Conservation (phyloP, 1,284 basidiomycete species). For the Mycena citricolor region DNA sequence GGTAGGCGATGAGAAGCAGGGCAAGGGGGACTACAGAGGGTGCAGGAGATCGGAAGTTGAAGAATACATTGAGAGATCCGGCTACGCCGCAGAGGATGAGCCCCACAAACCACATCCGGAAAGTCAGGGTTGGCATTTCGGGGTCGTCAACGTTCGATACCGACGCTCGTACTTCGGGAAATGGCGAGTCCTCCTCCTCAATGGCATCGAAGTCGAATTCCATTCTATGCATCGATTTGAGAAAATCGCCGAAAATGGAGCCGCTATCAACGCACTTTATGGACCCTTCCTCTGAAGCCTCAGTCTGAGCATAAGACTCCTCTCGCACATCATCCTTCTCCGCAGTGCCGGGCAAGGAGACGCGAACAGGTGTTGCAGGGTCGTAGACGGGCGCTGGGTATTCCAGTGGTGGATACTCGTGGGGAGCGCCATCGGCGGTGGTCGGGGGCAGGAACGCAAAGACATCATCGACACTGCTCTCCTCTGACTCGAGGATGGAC, state of each 20-base stretch:
- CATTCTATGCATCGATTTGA: no score
- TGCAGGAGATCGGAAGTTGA: conserved; percentile 89
- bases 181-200: conserved; percentile 95
- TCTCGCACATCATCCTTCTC: conserved; percentile 18
- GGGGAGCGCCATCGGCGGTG: conserved; percentile 53
- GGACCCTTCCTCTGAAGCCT: conserved; percentile 40
- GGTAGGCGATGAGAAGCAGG: conserved; percentile 84
- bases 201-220: conserved; percentile 76
- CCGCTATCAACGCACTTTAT: conserved; percentile 50
- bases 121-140: conserved; percentile 91
- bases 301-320: conserved; percentile 13
- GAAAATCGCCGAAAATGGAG: no score
- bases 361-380: conserved; percentile 25
- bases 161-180: conserved; percentile 92
- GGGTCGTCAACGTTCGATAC: conserved; percentile 97
- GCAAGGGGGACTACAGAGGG: conserved; percentile 80
- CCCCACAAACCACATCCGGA: conserved; percentile 87
- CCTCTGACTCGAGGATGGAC: conserved; percentile 51
- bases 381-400: conserved; percentile 41
- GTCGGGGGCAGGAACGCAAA: conserved; percentile 79
- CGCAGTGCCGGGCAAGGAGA: conserved; percentile 21
- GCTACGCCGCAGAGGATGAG: conserved; percentile 20
- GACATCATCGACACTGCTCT: conserved; percentile 75
- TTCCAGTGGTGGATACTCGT: conserved; percentile 27
- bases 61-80: conserved; percentile 85